Conservation (phyloP, 2,329 filamentous ascomycete species). For the Daldinia sp. region DNA sequence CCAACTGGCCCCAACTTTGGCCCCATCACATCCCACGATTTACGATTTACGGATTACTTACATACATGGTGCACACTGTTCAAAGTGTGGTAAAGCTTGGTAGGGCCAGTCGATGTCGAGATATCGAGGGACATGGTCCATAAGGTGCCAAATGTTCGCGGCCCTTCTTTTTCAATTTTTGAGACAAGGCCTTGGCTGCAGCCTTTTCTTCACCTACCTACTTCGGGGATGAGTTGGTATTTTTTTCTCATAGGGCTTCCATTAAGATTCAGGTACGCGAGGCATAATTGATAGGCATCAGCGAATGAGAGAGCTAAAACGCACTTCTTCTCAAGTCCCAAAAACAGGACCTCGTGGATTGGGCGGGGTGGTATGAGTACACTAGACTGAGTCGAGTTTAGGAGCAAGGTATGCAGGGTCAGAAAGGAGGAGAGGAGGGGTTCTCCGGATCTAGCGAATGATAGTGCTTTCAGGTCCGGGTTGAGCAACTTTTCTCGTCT, state of each 20-base stretch:
- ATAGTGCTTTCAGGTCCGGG: constrained; percentile 14
- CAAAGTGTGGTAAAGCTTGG: not conserved
- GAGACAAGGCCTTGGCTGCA: constrained; percentile 25
- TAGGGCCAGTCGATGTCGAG: constrained; percentile 19
- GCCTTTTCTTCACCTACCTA: constrained; percentile 31
- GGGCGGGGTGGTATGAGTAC: constrained; percentile 27
- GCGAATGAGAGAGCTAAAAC: constrained; percentile 32
- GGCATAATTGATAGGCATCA: constrained; percentile 24
- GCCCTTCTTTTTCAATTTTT: constrained; percentile 23
- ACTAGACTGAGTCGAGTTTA: constrained; percentile 34
- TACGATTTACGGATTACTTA: not conserved
- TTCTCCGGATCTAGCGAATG: constrained; percentile 30
- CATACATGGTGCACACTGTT: not conserved
- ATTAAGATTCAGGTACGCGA: constrained; percentile 39
- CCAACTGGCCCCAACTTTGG: not conserved
- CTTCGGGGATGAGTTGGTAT: constrained; percentile 23
- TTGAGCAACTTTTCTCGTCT: constrained; percentile 19
- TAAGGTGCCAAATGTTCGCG: constrained; percentile 42
- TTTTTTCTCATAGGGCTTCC: constrained; percentile 23
- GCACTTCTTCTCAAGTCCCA: constrained; percentile 2
- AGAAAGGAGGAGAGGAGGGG: constrained; percentile 22
- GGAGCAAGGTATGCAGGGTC: not conserved
- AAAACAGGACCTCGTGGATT: constrained; percentile 24
- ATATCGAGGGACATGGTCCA: constrained; percentile 35
- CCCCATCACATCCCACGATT: constrained; percentile 3